phyloP scores from a whole-genome alignment of 2,329 filamentous ascomycete genomes.

The Verticillium longisporum region DNA sequence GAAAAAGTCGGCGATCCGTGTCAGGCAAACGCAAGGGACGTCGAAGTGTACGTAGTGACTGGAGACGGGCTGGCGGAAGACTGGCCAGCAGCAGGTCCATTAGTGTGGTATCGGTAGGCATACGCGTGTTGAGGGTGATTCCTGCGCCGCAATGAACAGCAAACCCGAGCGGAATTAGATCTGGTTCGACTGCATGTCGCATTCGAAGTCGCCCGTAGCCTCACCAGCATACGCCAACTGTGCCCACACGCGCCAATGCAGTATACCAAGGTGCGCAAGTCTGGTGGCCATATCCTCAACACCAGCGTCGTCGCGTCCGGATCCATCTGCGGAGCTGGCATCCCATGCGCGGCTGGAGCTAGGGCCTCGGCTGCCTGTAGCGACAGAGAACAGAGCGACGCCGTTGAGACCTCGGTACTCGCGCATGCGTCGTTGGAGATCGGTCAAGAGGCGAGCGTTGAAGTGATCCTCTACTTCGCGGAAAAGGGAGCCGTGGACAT shows the following conservation, averaged over 20 bases:
- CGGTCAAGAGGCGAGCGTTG: constrained; percentile 38
- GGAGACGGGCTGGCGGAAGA: neutral
- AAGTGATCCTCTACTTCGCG: constrained; percentile 42
- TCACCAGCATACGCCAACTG: constrained; percentile 60
- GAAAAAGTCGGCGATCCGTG: no score
- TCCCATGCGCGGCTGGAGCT: constrained; percentile 28
- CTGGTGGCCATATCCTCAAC: constrained; percentile 66
- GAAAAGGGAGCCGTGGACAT: constrained; percentile 36
- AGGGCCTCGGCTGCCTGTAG: constrained; percentile 42
- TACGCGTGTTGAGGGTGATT: neutral
- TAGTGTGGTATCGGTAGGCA: neutral
- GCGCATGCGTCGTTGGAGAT: constrained; percentile 41
- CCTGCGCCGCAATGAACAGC: neutral
- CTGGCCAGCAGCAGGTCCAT: neutral
- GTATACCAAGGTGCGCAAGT: constrained; percentile 72
- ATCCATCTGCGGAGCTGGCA: constrained; percentile 21
- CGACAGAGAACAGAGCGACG: constrained; percentile 46
- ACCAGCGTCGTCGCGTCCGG: constrained; percentile 38
- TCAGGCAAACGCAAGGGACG: neutral
- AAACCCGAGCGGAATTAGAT: constrained; percentile 7
- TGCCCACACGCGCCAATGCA: constrained; percentile 89
- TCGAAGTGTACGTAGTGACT: neutral
- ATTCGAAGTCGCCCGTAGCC: constrained; percentile 22
- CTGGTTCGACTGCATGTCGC: constrained; percentile 18
- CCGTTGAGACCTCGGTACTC: constrained; percentile 47